Percentiles rank a stretch among this genome's conserved stretches.
phyloP scores from a whole-genome alignment of 805 yeast genomes.

The Ogataea siamensis region DNA sequence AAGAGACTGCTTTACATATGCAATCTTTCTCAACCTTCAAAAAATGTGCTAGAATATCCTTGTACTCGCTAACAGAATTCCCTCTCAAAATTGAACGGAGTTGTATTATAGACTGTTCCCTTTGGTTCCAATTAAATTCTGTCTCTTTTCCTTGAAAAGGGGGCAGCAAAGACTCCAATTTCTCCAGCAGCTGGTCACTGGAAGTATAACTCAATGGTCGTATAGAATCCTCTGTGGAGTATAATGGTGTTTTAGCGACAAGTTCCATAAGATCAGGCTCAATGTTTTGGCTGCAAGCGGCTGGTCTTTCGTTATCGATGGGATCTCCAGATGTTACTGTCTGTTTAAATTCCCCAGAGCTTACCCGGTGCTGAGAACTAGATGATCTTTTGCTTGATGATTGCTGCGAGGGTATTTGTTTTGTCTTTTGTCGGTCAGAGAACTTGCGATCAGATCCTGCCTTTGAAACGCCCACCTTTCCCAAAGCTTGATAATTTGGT shows the following conservation, averaged over 20 bases:
- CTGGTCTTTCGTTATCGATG: too few relatives aligned
- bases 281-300: too few relatives aligned
- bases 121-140: constrained; percentile 76
- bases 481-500: not conserved
- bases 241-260: constrained; percentile 21
- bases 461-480: not conserved
- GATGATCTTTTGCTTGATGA: not conserved
- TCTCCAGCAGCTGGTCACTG: constrained; percentile 29
- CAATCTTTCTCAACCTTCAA: constrained; percentile 51
- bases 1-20: constrained; percentile 60
- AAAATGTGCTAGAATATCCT: constrained; percentile 30
- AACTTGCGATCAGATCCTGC: not conserved
- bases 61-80: constrained; percentile 38
- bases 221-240: constrained; percentile 32
- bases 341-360: not conserved
- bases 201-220: constrained; percentile 34
- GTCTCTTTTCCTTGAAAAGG: constrained; percentile 74
- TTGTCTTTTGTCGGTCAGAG: not conserved
- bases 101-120: constrained; percentile 62
- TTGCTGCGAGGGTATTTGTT: not conserved
- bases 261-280: too few relatives aligned
- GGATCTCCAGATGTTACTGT: too few relatives aligned
- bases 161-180: constrained; percentile 30
- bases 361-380: not conserved
- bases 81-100: constrained; percentile 64